These are phyloP conservation scores for Lachnellula occidentalis DNA, from an alignment of 2,329 filamentous ascomycete genomes.

Conservation along the genomic window DNA sequence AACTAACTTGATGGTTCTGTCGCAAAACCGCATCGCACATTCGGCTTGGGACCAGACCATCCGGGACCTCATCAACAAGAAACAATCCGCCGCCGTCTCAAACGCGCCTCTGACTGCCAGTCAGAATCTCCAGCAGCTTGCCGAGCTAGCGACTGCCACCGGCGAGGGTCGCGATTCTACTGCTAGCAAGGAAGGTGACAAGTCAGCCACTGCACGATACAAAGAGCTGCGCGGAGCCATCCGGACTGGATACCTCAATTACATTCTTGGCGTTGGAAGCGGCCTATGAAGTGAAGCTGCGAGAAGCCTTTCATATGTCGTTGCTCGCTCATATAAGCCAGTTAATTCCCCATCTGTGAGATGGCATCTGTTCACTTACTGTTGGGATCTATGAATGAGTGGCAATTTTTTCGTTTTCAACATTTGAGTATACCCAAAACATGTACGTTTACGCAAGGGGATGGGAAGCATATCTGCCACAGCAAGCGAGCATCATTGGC, in stretches of 20 bases:
- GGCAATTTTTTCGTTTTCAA: too few relatives aligned
- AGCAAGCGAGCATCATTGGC: too few relatives aligned
- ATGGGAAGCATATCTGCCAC: too few relatives aligned
- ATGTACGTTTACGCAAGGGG: too few relatives aligned
- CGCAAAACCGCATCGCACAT: conserved; percentile 45
- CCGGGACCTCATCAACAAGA: conserved; percentile 41
- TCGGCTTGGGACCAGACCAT: conserved; percentile 54
- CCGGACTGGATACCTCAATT: conserved; percentile 18
- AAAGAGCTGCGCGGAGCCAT: conserved; percentile 16
- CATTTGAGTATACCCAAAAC: too few relatives aligned
- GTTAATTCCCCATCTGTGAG: too few relatives aligned
- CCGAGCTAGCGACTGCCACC: conserved; percentile 40
- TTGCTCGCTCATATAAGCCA: too few relatives aligned
- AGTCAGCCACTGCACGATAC: conserved; percentile 4
- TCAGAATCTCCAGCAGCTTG: conserved; percentile 50
- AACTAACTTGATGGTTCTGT: conserved; percentile 49
- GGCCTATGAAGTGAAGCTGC: conserved; percentile 8
- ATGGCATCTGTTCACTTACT: too few relatives aligned
- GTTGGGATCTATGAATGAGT: too few relatives aligned
- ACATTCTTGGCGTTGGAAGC: conserved; percentile 9
- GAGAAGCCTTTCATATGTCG: too few relatives aligned
- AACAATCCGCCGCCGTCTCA: conserved; percentile 3
- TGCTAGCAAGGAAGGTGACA: conserved; percentile 13
- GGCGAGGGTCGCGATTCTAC: conserved; percentile 16
- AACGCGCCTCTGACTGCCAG: conserved; percentile 21